Base-by-base conservation (phyloP, 2,329 filamentous ascomycete species). In the Phialophora verrucosa region DNA sequence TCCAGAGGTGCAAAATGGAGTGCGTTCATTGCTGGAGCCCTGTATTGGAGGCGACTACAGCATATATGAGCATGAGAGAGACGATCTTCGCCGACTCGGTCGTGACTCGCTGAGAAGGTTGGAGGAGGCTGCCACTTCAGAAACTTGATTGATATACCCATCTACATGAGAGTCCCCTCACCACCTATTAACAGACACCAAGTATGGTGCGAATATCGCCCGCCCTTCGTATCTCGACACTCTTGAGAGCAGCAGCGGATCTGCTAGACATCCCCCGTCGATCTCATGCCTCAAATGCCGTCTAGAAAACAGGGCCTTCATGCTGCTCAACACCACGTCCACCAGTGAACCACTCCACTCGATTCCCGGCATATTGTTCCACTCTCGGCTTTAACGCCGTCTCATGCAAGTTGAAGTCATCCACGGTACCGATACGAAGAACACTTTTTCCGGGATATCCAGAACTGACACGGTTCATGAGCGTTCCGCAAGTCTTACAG, bases 401-500 rank as follows among this genome's bases (percentile, higher is more conserved):
- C 76, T 89, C 85, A 38, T 83, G 81, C 59, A 90, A 72, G 58
- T 73, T 75, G 59, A 87, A 87, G 75, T 90, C 87, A 73, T 90
- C 87, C 1, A 90, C 82, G 0, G 85, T 88, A 0, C 88, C 88
- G 58, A 87, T 81, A 0, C 87, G 77, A 65, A 85, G 60, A 55
- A 89, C 83, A 44, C 75, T 83, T 51, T 66, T 64, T 0, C 79
- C 83, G 0, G 85, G 84, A 61, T 79, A 83, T 0, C 72, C 76
- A 0, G 75, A 71, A 4, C 82, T 77, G 8, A 81, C 74, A 0
- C 87, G 81, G 70, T 88, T 89, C 85, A 90, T 84, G 4, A 89
- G 79, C 0, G 83, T 83, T 0, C 88, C 87, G 72, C 88, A 90
- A 0, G 78, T 83, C 0, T 73, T 76, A 70, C 88, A 90, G 75